Evolutionary conservation across 495 filamentous ascomycete species (phyloP).

Genomic region (Massariosphaeria phaeospora): DNA sequence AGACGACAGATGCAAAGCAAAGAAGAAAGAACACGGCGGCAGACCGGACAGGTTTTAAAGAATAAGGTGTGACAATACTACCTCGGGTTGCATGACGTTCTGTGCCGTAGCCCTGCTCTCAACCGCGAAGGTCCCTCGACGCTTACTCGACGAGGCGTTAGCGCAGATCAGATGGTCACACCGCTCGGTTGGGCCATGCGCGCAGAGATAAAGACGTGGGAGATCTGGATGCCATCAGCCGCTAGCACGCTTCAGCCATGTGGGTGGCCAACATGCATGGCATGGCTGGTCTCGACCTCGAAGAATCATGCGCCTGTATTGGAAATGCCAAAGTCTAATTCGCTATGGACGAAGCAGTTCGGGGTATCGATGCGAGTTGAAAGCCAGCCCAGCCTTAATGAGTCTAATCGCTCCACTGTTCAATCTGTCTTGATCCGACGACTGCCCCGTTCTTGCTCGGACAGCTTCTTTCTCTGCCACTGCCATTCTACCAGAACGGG

Average conservation of each 20-base stretch:
- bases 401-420: not conserved
- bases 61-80: too few relatives aligned
- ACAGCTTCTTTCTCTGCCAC: conserved; percentile 56
- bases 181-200: conserved; percentile 1
- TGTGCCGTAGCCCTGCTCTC: too few relatives aligned
- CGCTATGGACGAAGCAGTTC: not conserved
- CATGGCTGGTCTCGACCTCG: conserved; percentile 1
- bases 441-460: conserved; percentile 27
- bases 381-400: not conserved
- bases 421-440: conserved; percentile 5
- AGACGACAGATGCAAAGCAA: too few relatives aligned
- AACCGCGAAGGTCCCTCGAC: too few relatives aligned
- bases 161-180: conserved; percentile 18
- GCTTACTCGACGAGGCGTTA: too few relatives aligned
- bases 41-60: too few relatives aligned
- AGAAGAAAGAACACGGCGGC: too few relatives aligned
- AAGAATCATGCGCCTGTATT: not conserved
- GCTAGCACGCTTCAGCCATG: not conserved
- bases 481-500: conserved; percentile 93
- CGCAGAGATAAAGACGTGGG: conserved; percentile 9
- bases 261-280: not conserved
- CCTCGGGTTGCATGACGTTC: too few relatives aligned
- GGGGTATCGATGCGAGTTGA: conserved; percentile 7
- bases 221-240: not conserved
- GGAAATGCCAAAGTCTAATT: not conserved